Evolutionary conservation across 2,329 filamentous ascomycete genomes (phyloP), one percentile per base, ranked within the genome.

Genomic region (Teratosphaeria viscida): DNA sequence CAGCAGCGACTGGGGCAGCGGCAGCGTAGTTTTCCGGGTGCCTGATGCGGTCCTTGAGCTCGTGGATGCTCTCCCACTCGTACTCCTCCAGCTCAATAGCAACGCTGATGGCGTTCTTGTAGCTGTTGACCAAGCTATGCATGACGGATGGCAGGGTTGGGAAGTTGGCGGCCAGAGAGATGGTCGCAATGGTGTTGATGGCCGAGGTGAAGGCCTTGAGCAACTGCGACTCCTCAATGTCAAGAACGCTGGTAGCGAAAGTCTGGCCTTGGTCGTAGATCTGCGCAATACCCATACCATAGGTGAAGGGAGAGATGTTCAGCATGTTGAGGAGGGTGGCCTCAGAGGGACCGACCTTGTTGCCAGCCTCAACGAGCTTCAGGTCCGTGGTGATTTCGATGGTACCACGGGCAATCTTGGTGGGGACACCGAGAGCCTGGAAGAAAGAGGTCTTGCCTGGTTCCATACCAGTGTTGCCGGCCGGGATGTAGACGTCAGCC

Each of bases 371-470:
- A 75, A 97, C 88, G 78, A 99, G 89, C 89, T 96, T 97, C 73
- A 99, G 84, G 77, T 99, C 94, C 73, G 87, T 83, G 67, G 92
- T 96, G 77, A 99, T 99, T 90, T 99, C 94, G 82, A 99, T 99
- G 82, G 94, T 99, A 95, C 94, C 95, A 95, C 94, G 94, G 77
- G 94, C 94, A 82, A 99, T 99, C 91, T 99, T 99, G 86, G 94
- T 99, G 77, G 94, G 94, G 77, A 99, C 91, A 90, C 92, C 92
- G 81, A 99, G 94, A 74, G 94, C 94, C 88, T 99, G 94, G 92
- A 99, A 99, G 91, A 99, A 99, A 77, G 94, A 97, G 75, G 94
- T 99, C 89, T 99, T 99, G 80, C 95, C 95, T 77, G 94, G 95
- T 81, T 99, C 94, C 94, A 99, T 99, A 82, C 94, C 94, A 74